Evolutionary conservation across 2,329 filamentous ascomycete species (phyloP), one percentile per base, ranked within the genome.

Genomic region (Atkinsonella texensis): DNA sequence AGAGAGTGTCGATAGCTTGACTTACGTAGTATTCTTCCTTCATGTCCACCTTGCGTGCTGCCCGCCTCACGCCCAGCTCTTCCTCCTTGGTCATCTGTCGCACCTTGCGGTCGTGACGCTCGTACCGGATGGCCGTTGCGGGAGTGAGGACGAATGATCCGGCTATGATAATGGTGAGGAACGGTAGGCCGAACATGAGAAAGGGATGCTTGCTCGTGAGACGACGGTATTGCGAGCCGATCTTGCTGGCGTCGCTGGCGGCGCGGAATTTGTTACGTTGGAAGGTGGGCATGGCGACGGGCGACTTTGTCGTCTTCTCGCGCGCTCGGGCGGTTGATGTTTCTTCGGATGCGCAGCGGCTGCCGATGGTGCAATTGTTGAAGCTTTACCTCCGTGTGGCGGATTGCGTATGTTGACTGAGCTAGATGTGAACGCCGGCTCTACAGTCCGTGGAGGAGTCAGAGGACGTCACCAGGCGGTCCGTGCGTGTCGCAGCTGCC

Each of bases 91-190:
- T 86, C 71, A 97, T 69, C 70, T 90, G 86, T 62, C 86, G 80
- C 54, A 96, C 88, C 71, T 88, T 91, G 56, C 89, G 81, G 66
- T 98, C 93, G 63, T 96, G 83, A 56, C 87, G 82, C 71, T 98
- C 93, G 70, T 97, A 98, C 53, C 94, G 81, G 47, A 98, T 75
- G 13, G 94, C 93, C 20, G 94, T 91, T 5, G 91, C 93, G 1
- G 91, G 93, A 0, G 93, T 97, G 47, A 98, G 78, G 60, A 95
- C 86, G 68, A 98, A 98, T 3, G 88, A 95, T 0, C 89, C 91
- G 1, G 85, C 88, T 28, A 98, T 81, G 63, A 98, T 95, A 53
- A 95, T 84, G 52, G 80, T 73, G 58, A 98, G 79, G 68, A 98
- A 98, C 0, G 93, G 94, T 4, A 98, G 76, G 2, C 94, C 94